phyloP scores from a whole-genome alignment of 306 rosid species.

The Vachellia collinsii region DNA sequence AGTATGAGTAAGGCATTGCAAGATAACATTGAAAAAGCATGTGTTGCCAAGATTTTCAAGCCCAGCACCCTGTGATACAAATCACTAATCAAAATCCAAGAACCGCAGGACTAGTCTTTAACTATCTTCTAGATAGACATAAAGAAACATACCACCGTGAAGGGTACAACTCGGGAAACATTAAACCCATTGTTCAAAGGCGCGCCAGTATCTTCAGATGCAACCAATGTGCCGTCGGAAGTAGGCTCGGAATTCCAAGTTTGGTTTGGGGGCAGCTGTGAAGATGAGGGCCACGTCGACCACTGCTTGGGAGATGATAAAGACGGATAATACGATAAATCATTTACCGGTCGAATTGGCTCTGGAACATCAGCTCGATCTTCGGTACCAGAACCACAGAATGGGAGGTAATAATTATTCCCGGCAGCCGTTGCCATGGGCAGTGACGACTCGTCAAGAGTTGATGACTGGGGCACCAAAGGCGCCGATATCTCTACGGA shows the following conservation, averaged over 20 bases:
- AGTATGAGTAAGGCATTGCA: constrained; percentile 91
- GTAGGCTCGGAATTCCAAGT: not conserved
- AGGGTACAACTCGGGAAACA: constrained; percentile 31
- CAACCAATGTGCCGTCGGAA: not conserved
- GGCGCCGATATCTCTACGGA: not conserved
- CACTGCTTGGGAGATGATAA: constrained; percentile 29
- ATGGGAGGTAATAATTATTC: not conserved
- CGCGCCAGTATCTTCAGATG: not conserved
- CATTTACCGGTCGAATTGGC: not conserved
- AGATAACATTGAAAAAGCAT: constrained; percentile 78
- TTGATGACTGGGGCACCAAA: constrained; percentile 13
- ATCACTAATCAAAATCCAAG: constrained; percentile 18
- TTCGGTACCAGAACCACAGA: constrained; percentile 3
- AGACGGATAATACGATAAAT: constrained; percentile 15
- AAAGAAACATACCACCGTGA: constrained; percentile 49
- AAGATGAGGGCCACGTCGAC: constrained; percentile 16
- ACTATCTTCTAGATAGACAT: not conserved
- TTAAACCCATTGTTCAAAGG: not conserved
- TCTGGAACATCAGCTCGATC: constrained; percentile 17
- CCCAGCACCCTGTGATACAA: constrained; percentile 77
- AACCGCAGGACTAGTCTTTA: not conserved
- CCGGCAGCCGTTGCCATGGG: not conserved
- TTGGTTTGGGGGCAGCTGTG: constrained; percentile 22
- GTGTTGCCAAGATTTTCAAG: constrained; percentile 82
- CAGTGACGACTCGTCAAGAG: constrained; percentile 16